These are phyloP conservation scores for Zygosaccharomyces gambellarensis DNA, from an alignment of 805 yeast species.

Conservation along the genomic window DNA sequence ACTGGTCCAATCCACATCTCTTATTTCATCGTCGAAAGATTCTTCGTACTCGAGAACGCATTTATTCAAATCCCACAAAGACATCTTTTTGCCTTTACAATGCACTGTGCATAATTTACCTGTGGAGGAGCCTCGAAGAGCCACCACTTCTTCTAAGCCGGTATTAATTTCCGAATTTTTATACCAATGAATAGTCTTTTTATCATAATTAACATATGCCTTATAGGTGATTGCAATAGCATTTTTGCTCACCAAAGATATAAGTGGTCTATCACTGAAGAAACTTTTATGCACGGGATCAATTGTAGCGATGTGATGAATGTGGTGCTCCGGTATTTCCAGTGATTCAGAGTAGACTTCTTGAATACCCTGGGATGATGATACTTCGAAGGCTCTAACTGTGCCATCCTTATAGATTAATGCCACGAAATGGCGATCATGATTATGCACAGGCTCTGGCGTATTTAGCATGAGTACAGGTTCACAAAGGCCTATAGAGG, in stretches of 20 bases:
- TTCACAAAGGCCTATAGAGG: conserved; percentile 13
- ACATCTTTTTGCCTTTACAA: conserved; percentile 43
- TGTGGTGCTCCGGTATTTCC: conserved; percentile 29
- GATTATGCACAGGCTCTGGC: conserved; percentile 33
- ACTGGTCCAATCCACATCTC: conserved; percentile 86
- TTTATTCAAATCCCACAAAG: conserved; percentile 76
- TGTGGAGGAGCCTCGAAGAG: conserved; percentile 69
- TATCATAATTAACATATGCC: conserved; percentile 30
- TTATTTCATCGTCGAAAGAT: conserved; percentile 40
- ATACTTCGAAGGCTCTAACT: conserved; percentile 33
- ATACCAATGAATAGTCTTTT: conserved; percentile 45
- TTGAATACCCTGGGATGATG: conserved; percentile 28
- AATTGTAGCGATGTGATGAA: conserved; percentile 49
- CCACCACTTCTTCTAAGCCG: conserved; percentile 46
- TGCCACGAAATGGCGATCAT: conserved; percentile 43
- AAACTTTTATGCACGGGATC: conserved; percentile 54
- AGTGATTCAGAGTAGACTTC: conserved; percentile 30
- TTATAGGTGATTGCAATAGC: conserved; percentile 50
- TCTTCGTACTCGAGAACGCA: conserved; percentile 62
- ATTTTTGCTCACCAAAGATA: conserved; percentile 52
- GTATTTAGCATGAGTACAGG: conserved; percentile 35
- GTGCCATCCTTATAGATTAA: conserved; percentile 41
- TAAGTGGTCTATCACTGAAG: conserved; percentile 38
- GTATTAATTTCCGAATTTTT: conserved; percentile 50
- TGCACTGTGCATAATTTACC: conserved; percentile 74